These are phyloP conservation scores for Phytophthora syringae DNA, from an alignment of 352 stramenopile species.

Conservation along the genomic window DNA sequence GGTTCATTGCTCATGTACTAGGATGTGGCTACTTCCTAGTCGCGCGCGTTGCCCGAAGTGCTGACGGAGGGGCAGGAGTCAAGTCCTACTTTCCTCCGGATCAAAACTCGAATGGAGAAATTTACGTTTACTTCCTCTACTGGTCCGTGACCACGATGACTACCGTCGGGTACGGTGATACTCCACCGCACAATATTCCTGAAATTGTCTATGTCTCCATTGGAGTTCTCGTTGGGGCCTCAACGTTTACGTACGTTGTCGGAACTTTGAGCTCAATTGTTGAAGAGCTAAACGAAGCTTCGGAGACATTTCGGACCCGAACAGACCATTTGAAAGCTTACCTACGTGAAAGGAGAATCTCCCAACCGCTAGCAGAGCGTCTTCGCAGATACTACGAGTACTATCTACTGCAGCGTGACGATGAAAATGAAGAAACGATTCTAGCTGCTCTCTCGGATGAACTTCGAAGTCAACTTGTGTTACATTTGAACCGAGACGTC, in stretches of 20 bases:
- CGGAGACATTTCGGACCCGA: conserved; percentile 58
- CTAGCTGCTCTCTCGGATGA: conserved; percentile 77
- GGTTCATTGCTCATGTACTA: conserved; percentile 68
- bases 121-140: conserved; percentile 80
- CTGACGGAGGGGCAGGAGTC: conserved; percentile 12
- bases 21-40: conserved; percentile 75
- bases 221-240: conserved; percentile 65
- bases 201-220: conserved; percentile 65
- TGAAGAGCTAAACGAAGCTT: conserved; percentile 65
- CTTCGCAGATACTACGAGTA: conserved; percentile 85
- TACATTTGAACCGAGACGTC: conserved; percentile 84
- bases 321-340: conserved; percentile 85
- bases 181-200: conserved; percentile 54
- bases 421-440: conserved; percentile 77
- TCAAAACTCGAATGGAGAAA: conserved; percentile 40
- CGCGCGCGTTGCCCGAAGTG: conserved; percentile 36
- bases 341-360: conserved; percentile 66
- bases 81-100: conserved; percentile 24
- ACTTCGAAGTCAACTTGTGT: conserved; percentile 70
- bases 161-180: conserved; percentile 80
- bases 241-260: conserved; percentile 82
- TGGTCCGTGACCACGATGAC: conserved; percentile 86
- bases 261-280: conserved; percentile 81
- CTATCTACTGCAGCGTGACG: conserved; percentile 74
- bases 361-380: conserved; percentile 55